Conservation (phyloP, 2,329 filamentous ascomycete species). For the Monilinia laxa region DNA sequence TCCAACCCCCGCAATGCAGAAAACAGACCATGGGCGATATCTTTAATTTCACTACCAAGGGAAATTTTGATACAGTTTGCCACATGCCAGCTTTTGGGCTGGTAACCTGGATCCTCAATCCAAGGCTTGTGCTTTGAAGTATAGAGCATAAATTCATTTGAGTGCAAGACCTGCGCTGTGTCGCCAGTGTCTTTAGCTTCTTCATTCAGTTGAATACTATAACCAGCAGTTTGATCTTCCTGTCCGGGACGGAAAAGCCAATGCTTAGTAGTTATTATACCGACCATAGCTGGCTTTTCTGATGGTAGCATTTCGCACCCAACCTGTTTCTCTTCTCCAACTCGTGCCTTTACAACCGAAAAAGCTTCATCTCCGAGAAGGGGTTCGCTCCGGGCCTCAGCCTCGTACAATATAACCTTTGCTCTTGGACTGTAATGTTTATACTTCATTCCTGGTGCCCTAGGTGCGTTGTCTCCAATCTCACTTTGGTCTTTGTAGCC, state of each 20-base stretch:
- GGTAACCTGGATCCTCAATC: not conserved
- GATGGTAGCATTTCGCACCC: conserved; percentile 21
- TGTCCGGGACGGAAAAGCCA: conserved; percentile 5
- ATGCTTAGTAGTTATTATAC: conserved; percentile 39
- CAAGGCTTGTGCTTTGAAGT: conserved; percentile 3
- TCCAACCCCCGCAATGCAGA: conserved; percentile 85
- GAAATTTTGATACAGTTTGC: conserved; percentile 59
- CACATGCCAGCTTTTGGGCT: conserved; percentile 16
- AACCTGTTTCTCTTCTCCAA: conserved; percentile 20
- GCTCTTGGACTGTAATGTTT: conserved; percentile 95
- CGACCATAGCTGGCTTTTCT: conserved; percentile 34
- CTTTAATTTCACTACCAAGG: conserved; percentile 67
- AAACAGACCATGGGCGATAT: conserved; percentile 85
- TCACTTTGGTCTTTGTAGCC: conserved; percentile 78
- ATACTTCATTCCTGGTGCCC: conserved; percentile 98
- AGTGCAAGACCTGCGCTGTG: not conserved
- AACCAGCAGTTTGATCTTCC: not conserved
- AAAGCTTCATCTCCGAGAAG: conserved; percentile 9
- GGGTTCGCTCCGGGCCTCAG: conserved; percentile 32
- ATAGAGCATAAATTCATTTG: conserved; percentile 12
- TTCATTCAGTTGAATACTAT: not conserved
- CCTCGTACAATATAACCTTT: conserved; percentile 78
- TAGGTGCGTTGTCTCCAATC: conserved; percentile 63
- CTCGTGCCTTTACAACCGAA: conserved; percentile 24
- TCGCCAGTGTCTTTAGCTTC: no score